Evolutionary conservation across 129 eudicot genomes (phyloP).

Genomic region (Chrysanthemum lavandulifolium): DNA sequence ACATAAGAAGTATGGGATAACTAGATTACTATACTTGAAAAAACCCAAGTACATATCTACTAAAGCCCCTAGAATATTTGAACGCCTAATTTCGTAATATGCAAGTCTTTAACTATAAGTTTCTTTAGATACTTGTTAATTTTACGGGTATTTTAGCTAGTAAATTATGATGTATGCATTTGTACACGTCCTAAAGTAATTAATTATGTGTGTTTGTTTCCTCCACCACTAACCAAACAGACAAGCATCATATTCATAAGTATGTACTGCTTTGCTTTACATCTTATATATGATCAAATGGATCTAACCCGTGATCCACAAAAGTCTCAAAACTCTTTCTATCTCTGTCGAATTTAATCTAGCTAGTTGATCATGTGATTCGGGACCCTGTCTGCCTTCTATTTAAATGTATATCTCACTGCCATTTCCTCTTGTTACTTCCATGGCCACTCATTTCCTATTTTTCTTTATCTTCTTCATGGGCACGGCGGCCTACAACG

Average conservation of each 20-base stretch:
- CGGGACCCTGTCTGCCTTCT: too few species aligned
- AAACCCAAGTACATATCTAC: too few species aligned
- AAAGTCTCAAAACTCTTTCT: neutral
- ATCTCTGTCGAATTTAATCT: neutral
- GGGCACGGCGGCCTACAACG: conserved; percentile 19
- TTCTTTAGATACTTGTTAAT: too few species aligned
- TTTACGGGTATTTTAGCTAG: too few species aligned
- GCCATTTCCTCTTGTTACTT: neutral
- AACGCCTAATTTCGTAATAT: too few species aligned
- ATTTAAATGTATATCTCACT: too few species aligned
- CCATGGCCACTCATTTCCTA: conserved; percentile 13
- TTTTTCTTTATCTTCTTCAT: conserved; percentile 23
- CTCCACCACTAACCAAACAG: conserved; percentile 12
- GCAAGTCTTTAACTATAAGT: too few species aligned
- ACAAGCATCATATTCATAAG: neutral
- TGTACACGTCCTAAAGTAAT: neutral
- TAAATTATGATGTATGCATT: neutral
- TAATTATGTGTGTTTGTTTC: conserved; percentile 5
- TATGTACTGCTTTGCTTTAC: neutral
- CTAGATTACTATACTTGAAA: too few species aligned
- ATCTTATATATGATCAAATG: neutral
- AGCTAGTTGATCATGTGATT: too few species aligned
- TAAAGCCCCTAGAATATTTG: too few species aligned
- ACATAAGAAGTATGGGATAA: too few species aligned
- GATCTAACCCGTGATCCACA: conserved; percentile 16